Conservation (phyloP, 495 filamentous ascomycete genomes). For the Daldinia caldariorum region DNA sequence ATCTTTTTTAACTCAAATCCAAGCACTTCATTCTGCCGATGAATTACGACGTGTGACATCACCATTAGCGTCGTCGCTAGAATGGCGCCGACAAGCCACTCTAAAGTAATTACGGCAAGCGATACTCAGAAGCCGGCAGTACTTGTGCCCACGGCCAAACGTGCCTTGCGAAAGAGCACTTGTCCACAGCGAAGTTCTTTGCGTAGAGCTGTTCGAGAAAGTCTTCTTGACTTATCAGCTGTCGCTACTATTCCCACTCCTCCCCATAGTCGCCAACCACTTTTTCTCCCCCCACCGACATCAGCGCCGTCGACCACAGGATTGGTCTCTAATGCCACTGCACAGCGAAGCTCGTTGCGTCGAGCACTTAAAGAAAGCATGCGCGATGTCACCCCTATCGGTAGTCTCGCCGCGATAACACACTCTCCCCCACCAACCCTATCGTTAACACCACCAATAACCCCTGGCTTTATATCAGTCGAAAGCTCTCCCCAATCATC, state of each 20-base stretch:
- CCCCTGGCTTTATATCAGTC: neutral
- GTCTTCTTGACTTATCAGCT: conserved; percentile 11
- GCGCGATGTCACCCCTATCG: neutral
- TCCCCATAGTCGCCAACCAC: neutral
- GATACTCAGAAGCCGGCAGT: neutral
- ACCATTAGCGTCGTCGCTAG: conserved; percentile 13
- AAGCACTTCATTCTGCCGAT: neutral
- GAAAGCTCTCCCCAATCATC: neutral
- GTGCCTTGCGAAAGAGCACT: conserved; percentile 2
- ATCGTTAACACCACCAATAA: neutral
- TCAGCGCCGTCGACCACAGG: neutral
- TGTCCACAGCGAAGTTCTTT: conserved; percentile 28
- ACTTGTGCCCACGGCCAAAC: conserved; percentile 4
- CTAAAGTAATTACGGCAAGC: neutral
- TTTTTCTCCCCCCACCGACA: neutral
- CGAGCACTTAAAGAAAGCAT: conserved; percentile 23
- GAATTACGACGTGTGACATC: conserved; percentile 11
- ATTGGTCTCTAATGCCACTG: neutral
- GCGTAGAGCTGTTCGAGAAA: conserved; percentile 20
- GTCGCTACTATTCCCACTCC: neutral
- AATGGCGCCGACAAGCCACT: conserved; percentile 17
- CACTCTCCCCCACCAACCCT: neutral
- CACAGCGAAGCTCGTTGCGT: conserved; percentile 36
- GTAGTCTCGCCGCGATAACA: neutral
- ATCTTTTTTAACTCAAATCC: neutral